A percentile compares a stretch with the other conserved stretches of the same genome.
Evolutionary conservation across 331 rosid genomes (phyloP).

Genomic region (Stylosanthes scabra): DNA sequence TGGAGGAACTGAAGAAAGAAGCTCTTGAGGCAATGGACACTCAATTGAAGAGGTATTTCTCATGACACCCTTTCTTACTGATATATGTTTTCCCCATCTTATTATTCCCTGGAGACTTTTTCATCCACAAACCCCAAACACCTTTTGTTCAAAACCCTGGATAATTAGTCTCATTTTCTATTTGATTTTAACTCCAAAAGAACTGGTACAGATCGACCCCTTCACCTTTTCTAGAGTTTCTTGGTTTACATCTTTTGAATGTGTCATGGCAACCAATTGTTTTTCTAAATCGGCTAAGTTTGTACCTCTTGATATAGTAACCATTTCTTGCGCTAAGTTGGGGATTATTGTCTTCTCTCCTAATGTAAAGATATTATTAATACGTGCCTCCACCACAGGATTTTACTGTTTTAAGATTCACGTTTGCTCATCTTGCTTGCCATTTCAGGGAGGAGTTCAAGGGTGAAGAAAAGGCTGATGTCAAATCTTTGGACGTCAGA

Average conservation of each 20-base stretch:
- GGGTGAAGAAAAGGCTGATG: conserved; percentile 67
- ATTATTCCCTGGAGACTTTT: conserved; percentile 13
- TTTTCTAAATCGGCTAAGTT: conserved; percentile 20
- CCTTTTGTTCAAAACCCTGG: neutral
- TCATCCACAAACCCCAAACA: neutral
- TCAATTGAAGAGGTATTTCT: conserved; percentile 82
- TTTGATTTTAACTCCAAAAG: conserved; percentile 15
- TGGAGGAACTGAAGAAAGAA: conserved; percentile 87
- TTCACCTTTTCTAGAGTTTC: conserved; percentile 13
- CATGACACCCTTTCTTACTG: conserved; percentile 15
- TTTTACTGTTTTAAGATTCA: conserved; percentile 17
- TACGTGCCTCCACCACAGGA: neutral
- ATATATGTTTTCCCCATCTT: neutral
- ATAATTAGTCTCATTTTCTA: conserved; percentile 4
- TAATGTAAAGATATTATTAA: conserved; percentile 1
- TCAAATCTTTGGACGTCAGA: conserved; percentile 85
- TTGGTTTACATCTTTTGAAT: conserved; percentile 10
- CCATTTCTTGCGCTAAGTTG: neutral
- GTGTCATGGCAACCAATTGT: neutral
- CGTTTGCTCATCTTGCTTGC: conserved; percentile 17
- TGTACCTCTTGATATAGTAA: neutral
- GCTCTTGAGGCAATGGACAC: conserved; percentile 91
- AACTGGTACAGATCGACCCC: conserved; percentile 13
- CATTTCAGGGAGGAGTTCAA: conserved; percentile 95
- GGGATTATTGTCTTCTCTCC: conserved; percentile 6